phyloP scores from a whole-genome alignment of 148 eudicot species.

The Cornus suecica region DNA sequence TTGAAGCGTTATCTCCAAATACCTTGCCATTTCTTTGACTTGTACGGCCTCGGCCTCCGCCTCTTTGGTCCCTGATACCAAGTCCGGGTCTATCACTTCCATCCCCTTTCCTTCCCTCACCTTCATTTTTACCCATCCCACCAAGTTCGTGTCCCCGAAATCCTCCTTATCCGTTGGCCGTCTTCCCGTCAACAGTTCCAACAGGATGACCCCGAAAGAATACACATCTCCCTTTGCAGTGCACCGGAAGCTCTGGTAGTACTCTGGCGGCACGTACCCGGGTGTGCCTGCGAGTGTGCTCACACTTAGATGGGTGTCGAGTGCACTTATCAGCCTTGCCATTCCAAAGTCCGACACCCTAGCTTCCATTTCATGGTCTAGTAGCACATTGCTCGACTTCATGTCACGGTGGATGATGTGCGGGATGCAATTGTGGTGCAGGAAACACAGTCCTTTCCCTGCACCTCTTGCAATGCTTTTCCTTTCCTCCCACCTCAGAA shows the following conservation, averaged over 20 bases:
- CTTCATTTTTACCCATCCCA: slow-evolving; percentile 96
- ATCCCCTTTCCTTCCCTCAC: slow-evolving; percentile 81
- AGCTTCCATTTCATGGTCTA: slow-evolving; percentile 81
- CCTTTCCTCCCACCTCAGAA: slow-evolving; percentile 82
- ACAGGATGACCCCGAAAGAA: slow-evolving; percentile 76
- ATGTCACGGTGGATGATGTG: slow-evolving; percentile 95
- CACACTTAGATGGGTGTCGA: slow-evolving; percentile 91
- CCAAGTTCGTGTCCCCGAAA: slow-evolving; percentile 92
- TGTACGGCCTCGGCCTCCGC: slow-evolving; percentile 60
- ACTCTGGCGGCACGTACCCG: slow-evolving; percentile 97
- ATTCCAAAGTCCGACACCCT: slow-evolving; percentile 93
- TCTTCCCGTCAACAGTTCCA: slow-evolving; percentile 80
- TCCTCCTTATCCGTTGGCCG: slow-evolving; percentile 95
- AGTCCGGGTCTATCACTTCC: slow-evolving; percentile 79
- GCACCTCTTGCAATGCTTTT: slow-evolving; percentile 92
- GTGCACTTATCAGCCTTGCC: slow-evolving; percentile 95
- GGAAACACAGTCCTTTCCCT: slow-evolving; percentile 87
- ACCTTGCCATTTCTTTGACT: slow-evolving; percentile 80
- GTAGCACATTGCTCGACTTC: slow-evolving; percentile 90
- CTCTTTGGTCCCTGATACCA: slow-evolving; percentile 42
- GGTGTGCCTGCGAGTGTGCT: slow-evolving; percentile 98
- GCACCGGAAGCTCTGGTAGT: slow-evolving; percentile 96
- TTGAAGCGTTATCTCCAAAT: slow-evolving; percentile 61
- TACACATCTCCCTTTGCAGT: slow-evolving; percentile 94
- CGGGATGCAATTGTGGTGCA: slow-evolving; percentile 96